Evolutionary conservation across 306 rosid species (phyloP), one percentile per base, ranked within the genome.

Genomic region (Luffa acutangula): DNA sequence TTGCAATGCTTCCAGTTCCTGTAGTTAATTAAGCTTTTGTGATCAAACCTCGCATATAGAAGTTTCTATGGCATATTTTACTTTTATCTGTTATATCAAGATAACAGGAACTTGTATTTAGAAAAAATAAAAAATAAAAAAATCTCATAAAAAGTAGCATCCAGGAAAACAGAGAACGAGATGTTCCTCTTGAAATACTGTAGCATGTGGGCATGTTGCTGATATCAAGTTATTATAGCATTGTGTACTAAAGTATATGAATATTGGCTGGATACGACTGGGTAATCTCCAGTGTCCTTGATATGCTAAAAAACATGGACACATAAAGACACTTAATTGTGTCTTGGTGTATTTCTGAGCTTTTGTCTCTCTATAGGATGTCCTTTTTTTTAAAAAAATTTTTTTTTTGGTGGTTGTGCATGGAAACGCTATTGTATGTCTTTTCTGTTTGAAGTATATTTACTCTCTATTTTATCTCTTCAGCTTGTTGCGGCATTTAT

Each of bases 401-500:
- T n/a, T n/a, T 25, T 25, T 25, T 25, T 25, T 25, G 31, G 31
- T 25, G 31, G 31, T 25, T 25, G 31, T 25, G 31, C 31, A 1
- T 25, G 31, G 31, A 25, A 25, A 25, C 31, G 1, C 66, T 12
- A 3, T 4, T 20, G 20, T 4, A 21, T 43, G 39, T 11, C 9
- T 53, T 4, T 42, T 42, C 18, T 69, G 53, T 70, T 45, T 0
- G 56, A 70, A 70, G 20, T 70, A 20, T 45, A 71, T 46, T 45
- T 13, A 71, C 76, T 15, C 3, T 69, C 54, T 71, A 6, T 39
- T 31, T 3, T 33, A 33, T 20, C 21, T 57, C 53, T 41, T 57
- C 69, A 56, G 70, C 80, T 82, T 95, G 93, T 77, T 90, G 90
- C 92, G 94, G 78, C 53, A 93, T 86, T 89, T 95, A 60, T 83